Percentiles rank a stretch among this genome's conserved stretches.
These are phyloP conservation scores for Mortierella antarctica DNA, from an alignment of 192 early-diverging fungal genomes.

Conservation along the genomic window DNA sequence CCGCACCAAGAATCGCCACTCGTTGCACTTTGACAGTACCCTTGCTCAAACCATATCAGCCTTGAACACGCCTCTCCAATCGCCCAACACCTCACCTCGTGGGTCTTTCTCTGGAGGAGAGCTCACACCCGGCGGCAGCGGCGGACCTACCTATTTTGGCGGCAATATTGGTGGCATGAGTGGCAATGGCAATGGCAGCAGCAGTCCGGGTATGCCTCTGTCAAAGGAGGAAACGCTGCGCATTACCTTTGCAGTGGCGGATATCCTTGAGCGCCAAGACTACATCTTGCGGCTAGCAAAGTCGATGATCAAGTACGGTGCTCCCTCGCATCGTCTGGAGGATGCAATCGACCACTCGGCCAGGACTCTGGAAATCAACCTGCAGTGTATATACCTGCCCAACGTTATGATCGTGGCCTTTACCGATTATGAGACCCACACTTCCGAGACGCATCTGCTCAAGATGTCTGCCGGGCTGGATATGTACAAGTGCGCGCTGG, in stretches of 20 bases:
- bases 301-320: conserved; percentile 75
- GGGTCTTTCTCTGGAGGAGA: conserved; percentile 35
- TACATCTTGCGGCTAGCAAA: conserved; percentile 71
- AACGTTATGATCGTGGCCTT: conserved; percentile 80
- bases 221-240: conserved; percentile 61
- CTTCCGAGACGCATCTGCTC: conserved; percentile 81
- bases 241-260: conserved; percentile 69
- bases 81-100: conserved; percentile 26
- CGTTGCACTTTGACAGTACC: conserved; percentile 22
- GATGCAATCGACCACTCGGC: conserved; percentile 72
- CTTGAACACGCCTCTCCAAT: conserved; percentile 15
- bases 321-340: conserved; percentile 76
- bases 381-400: conserved; percentile 75
- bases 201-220: conserved; percentile 9
- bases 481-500: conserved; percentile 73
- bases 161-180: neutral
- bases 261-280: conserved; percentile 77
- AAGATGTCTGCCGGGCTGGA: conserved; percentile 68
- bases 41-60: conserved; percentile 19
- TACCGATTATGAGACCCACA: conserved; percentile 75
- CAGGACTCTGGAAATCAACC: conserved; percentile 67
- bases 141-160: neutral
- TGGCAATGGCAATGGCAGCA: neutral
- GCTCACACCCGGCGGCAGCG: neutral
- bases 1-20: conserved; percentile 3